Evolutionary conservation across 164 flowering plant genomes (phyloP).

Genomic region (Liquidambar formosana): DNA sequence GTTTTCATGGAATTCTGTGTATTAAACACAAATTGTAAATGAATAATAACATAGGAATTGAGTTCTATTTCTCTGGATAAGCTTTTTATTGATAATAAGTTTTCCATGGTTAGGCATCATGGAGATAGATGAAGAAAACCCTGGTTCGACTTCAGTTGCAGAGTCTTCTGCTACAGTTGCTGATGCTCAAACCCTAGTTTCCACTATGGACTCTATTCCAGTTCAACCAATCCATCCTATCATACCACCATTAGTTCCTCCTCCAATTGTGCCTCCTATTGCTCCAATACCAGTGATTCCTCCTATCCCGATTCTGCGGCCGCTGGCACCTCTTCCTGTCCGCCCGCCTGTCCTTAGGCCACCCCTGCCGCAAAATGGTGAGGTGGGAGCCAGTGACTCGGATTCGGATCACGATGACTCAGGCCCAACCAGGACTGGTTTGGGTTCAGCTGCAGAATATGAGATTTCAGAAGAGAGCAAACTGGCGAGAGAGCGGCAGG

Average conservation of each 20-base stretch:
- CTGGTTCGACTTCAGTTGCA: slow-evolving; percentile 21
- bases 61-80: background rate
- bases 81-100: background rate
- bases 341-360: slow-evolving; percentile 55
- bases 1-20: background rate
- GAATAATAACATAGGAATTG: background rate
- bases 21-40: background rate
- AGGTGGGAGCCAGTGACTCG: slow-evolving; percentile 46
- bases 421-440: slow-evolving; percentile 14
- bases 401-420: slow-evolving; percentile 62
- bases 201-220: slow-evolving; percentile 11
- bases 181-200: slow-evolving; percentile 12
- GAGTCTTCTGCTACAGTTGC: slow-evolving; percentile 21
- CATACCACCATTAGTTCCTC: slow-evolving; percentile 24
- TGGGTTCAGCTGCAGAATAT: slow-evolving; percentile 40
- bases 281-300: slow-evolving; percentile 50
- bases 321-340: slow-evolving; percentile 52
- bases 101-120: slow-evolving; percentile 23
- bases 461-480: slow-evolving; percentile 88
- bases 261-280: slow-evolving; percentile 39
- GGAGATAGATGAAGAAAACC: slow-evolving; percentile 45
- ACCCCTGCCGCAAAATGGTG: slow-evolving; percentile 49
- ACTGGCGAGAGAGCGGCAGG: slow-evolving; percentile 71
- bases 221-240: slow-evolving; percentile 21
- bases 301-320: slow-evolving; percentile 33